phyloP scores from a whole-genome alignment of 306 rosid genomes.

The Hylodesmum podocarpum region DNA sequence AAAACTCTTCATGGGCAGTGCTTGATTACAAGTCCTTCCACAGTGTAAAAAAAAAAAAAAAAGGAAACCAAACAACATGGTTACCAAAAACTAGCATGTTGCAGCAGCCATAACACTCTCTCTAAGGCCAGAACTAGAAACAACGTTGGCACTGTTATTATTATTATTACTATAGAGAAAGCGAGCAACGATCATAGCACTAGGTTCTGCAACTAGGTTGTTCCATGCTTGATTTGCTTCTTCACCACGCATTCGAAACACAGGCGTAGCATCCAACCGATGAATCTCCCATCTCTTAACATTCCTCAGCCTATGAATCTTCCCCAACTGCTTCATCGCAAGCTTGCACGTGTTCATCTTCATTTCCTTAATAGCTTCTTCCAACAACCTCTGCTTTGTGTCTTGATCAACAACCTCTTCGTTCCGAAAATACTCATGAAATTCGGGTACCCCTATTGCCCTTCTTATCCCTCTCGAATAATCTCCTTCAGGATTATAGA shows the following conservation, averaged over 20 bases:
- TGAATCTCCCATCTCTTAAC: conserved; percentile 71
- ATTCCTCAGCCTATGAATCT: conserved; percentile 53
- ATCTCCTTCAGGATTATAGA: conserved; percentile 51
- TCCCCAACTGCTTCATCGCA: conserved; percentile 59
- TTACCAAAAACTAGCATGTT: conserved; percentile 17
- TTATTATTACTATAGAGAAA: conserved; percentile 38
- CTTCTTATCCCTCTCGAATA: conserved; percentile 59
- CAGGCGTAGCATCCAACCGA: conserved; percentile 70
- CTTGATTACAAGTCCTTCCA: background rate
- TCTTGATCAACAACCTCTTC: conserved; percentile 37
- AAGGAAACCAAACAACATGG: background rate
- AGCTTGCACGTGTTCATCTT: conserved; percentile 62
- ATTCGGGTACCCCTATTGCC: conserved; percentile 91
- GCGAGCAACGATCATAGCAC: conserved; percentile 43
- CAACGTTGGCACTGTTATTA: background rate
- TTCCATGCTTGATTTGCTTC: conserved; percentile 72
- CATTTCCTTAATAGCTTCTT: conserved; percentile 46
- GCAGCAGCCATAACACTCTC: conserved; percentile 40
- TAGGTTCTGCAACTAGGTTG: conserved; percentile 54
- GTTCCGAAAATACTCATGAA: conserved; percentile 54
- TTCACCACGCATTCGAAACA: conserved; percentile 45
- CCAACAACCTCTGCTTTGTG: conserved; percentile 18
- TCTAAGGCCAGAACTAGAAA: conserved; percentile 16
- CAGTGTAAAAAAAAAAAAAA: background rate
- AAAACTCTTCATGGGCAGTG: background rate